Evolutionary conservation across 2,329 filamentous ascomycete genomes (phyloP).

Genomic region (Xylaria sp.): DNA sequence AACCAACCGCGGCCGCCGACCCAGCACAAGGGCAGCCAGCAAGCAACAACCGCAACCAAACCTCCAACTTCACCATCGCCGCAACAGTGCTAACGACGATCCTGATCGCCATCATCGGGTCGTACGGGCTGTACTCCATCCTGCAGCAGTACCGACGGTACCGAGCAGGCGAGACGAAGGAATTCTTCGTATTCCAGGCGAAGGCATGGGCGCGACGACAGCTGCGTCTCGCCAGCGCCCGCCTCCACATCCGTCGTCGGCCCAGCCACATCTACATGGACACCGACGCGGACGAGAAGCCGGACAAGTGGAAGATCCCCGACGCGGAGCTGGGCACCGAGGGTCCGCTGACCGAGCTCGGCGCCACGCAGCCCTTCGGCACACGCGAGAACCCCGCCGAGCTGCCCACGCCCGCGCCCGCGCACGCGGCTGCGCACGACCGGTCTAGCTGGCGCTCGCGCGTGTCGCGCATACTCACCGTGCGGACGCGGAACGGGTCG

Average conservation of each 20-base stretch:
- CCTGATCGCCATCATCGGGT: constrained; percentile 31
- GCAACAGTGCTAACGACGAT: constrained; percentile 33
- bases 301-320: constrained; percentile 1
- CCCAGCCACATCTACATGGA: no score
- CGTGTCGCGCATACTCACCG: neutral
- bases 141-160: constrained; percentile 33
- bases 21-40: neutral
- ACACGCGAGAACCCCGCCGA: constrained; percentile 39
- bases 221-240: neutral
- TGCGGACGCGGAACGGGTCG: neutral
- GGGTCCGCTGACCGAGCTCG: constrained; percentile 35
- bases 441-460: neutral
- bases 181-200: constrained; percentile 15
- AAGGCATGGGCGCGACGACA: neutral
- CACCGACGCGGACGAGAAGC: neutral
- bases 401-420: constrained; percentile 17
- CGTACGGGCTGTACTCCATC: constrained; percentile 18
- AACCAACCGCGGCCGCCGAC: neutral
- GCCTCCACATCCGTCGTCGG: no score
- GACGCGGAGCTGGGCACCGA: constrained; percentile 37
- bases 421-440: neutral
- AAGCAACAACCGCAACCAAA: neutral
- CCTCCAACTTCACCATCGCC: constrained; percentile 23
- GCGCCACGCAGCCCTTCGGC: constrained; percentile 25
- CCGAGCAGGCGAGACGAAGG: constrained; percentile 17